Conservation (phyloP, 140 eudicot species). For the Anethum foeniculum region DNA sequence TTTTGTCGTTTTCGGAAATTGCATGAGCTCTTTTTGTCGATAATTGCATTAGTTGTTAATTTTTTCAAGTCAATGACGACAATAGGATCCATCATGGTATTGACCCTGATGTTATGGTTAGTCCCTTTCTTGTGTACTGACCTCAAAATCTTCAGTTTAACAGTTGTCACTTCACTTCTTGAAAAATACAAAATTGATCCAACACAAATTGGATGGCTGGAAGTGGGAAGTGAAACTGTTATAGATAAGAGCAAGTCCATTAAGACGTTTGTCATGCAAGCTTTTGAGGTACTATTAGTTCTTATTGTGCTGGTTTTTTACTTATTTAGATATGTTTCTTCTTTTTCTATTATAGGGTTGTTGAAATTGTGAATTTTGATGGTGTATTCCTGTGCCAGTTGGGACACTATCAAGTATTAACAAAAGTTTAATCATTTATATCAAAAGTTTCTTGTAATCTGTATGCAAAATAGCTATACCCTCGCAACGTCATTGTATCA, state of each 20-base stretch:
- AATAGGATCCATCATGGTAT: not conserved
- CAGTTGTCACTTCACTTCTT: slow-evolving; percentile 86
- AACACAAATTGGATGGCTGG: slow-evolving; percentile 86
- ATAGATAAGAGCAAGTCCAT: slow-evolving; percentile 97
- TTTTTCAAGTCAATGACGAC: not conserved
- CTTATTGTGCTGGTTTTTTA: not conserved
- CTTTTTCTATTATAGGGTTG: not conserved
- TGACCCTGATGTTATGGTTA: not conserved
- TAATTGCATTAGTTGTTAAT: not conserved
- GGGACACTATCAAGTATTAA: not conserved
- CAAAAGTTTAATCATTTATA: not conserved
- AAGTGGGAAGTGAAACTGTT: slow-evolving; percentile 99
- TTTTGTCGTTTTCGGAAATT: not conserved
- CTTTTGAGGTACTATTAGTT: slow-evolving; percentile 58
- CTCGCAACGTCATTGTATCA: not conserved
- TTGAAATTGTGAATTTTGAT: not conserved
- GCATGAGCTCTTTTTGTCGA: not conserved
- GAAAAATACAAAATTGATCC: slow-evolving; percentile 80
- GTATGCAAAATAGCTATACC: not conserved
- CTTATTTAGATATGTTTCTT: not conserved
- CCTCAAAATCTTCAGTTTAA: slow-evolving; percentile 52
- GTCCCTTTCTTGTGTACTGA: not conserved
- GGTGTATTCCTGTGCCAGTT: not conserved
- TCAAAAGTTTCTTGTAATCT: not conserved
- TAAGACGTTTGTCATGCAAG: slow-evolving; percentile 87